phyloP scores from a whole-genome alignment of 305 asterid genomes.

The Plantago coronopus region DNA sequence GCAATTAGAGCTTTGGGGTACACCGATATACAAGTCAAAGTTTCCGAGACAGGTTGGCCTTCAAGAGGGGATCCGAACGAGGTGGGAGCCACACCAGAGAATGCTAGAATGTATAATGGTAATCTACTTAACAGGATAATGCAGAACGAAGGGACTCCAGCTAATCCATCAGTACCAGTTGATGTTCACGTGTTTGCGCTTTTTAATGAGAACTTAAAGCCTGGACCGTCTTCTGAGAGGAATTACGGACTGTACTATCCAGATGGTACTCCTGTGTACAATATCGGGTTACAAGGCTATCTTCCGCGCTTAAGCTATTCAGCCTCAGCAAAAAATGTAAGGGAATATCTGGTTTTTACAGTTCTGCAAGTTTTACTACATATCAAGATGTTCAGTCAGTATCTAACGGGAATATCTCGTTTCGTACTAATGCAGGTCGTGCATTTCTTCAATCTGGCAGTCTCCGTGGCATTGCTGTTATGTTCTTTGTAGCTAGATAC shows the following conservation, averaged over 20 bases:
- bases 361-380: background rate
- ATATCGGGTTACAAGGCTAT: constrained; percentile 59
- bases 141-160: constrained; percentile 72
- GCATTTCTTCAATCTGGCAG: constrained; percentile 21
- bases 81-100: constrained; percentile 71
- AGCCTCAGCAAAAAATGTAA: constrained; percentile 46
- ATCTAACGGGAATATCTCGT: constrained; percentile 22
- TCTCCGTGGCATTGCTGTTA: constrained; percentile 28
- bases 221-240: constrained; percentile 77
- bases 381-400: background rate
- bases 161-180: constrained; percentile 56
- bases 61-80: constrained; percentile 71
- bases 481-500: constrained; percentile 27
- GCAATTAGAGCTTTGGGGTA: constrained; percentile 73
- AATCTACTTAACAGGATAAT: constrained; percentile 53
- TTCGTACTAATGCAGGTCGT: constrained; percentile 39
- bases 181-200: constrained; percentile 77
- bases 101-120: constrained; percentile 64
- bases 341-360: constrained; percentile 16
- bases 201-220: constrained; percentile 72
- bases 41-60: constrained; percentile 96
- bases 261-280: constrained; percentile 69
- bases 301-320: constrained; percentile 67
- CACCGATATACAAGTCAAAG: constrained; percentile 46
- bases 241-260: constrained; percentile 77